phyloP scores from a whole-genome alignment of 2,329 filamentous ascomycete species.

The Coniella vitis region DNA sequence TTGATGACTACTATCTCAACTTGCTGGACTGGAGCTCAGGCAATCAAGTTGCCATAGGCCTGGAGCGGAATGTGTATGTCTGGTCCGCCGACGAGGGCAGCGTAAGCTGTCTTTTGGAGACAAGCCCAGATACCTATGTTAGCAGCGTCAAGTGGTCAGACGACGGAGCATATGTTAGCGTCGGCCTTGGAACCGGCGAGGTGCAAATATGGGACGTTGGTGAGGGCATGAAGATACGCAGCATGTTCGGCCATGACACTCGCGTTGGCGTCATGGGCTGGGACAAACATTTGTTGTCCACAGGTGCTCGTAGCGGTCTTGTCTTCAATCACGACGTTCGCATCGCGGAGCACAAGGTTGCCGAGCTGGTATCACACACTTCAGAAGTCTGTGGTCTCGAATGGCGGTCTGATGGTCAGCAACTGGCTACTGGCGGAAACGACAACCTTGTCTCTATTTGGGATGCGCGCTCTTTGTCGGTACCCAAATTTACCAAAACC shows the following conservation, averaged over 20 bases:
- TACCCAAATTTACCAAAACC: slow-evolving; percentile 98
- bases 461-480: slow-evolving; percentile 88
- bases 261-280: slow-evolving; percentile 97
- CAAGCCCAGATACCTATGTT: slow-evolving; percentile 84
- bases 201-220: slow-evolving; percentile 99
- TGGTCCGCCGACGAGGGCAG: slow-evolving; percentile 94
- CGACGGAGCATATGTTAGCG: slow-evolving; percentile 91
- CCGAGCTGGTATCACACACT: slow-evolving; percentile 93
- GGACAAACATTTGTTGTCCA: slow-evolving; percentile 97
- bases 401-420: slow-evolving; percentile 93
- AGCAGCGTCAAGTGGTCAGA: slow-evolving; percentile 99
- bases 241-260: slow-evolving; percentile 96
- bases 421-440: slow-evolving; percentile 95
- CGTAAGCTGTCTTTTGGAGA: slow-evolving; percentile 84
- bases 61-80: slow-evolving; percentile 95
- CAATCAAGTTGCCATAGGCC: slow-evolving; percentile 95
- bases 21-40: slow-evolving; percentile 95
- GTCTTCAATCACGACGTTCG: slow-evolving; percentile 99
- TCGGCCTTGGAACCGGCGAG: slow-evolving; percentile 90
- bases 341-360: slow-evolving; percentile 94
- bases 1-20: slow-evolving; percentile 99
- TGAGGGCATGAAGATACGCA: slow-evolving; percentile 89
- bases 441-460: slow-evolving; percentile 99
- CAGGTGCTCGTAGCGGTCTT: slow-evolving; percentile 86
- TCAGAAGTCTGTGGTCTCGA: slow-evolving; percentile 97